These are phyloP conservation scores for Parasitella parasitica DNA, from an alignment of 371 early-diverging fungal genomes.

Conservation along the genomic window DNA sequence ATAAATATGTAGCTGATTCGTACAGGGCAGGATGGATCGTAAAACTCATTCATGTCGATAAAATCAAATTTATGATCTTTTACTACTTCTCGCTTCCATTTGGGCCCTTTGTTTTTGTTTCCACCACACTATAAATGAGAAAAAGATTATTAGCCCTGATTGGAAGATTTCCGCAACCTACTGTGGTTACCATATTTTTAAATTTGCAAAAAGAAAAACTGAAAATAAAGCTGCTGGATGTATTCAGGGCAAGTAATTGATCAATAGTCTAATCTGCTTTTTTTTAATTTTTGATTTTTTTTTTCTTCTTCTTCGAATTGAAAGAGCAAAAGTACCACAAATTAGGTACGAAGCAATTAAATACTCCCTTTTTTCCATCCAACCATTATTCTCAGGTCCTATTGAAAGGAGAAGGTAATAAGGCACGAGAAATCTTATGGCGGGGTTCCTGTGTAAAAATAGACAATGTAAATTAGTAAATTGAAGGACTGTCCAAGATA, in stretches of 20 bases:
- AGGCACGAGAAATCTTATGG: not conserved
- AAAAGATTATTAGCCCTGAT: too few species aligned
- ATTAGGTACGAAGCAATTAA: not conserved
- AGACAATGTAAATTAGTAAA: not conserved
- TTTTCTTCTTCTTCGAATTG: not conserved
- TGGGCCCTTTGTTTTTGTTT: constrained; percentile 31
- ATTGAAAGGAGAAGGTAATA: not conserved
- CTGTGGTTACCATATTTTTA: too few species aligned
- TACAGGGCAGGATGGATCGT: constrained; percentile 50
- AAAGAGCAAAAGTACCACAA: not conserved
- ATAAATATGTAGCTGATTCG: constrained; percentile 61
- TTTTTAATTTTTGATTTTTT: too few species aligned
- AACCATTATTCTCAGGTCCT: not conserved
- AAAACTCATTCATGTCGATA: constrained; percentile 83
- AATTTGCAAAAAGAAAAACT: too few species aligned
- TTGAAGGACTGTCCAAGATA: not conserved
- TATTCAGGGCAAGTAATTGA: not conserved
- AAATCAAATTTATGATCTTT: constrained; percentile 91
- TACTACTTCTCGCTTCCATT: constrained; percentile 83
- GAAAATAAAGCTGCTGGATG: not conserved
- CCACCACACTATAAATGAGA: constrained; percentile 12
- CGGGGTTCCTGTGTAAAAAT: constrained; percentile 1
- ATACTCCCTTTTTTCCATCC: constrained; percentile 1
- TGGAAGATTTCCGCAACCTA: too few species aligned
- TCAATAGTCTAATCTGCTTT: too few species aligned